These are phyloP conservation scores for Mesotaenium endlicherianum DNA, from an alignment of 139 green algal species.

Conservation along the genomic window DNA sequence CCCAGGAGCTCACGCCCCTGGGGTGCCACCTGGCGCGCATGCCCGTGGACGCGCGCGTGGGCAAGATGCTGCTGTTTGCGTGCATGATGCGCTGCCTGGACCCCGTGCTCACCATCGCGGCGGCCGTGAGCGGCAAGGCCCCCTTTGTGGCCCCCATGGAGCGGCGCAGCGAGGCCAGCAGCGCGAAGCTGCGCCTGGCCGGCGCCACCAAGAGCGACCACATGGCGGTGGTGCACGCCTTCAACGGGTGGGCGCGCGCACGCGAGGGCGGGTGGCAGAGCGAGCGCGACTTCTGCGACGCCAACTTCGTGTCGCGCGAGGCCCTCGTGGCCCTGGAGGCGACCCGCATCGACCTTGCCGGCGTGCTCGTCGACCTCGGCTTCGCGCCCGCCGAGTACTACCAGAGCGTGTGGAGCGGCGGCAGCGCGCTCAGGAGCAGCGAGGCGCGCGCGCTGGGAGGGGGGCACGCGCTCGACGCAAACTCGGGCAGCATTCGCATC, in stretches of 20 bases:
- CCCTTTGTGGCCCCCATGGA: conserved; percentile 34
- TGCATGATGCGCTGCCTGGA: conserved; percentile 74
- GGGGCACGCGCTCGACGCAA: conserved; percentile 26
- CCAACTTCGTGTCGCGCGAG: conserved; percentile 46
- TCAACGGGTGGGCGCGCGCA: conserved; percentile 37
- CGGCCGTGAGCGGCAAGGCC: conserved; percentile 4
- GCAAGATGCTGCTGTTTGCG: conserved; percentile 84
- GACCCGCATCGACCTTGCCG: conserved; percentile 35
- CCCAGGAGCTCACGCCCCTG: conserved; percentile 68
- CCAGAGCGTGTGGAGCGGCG: background rate
- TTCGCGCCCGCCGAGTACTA: conserved; percentile 25
- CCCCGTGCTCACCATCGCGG: conserved; percentile 74
- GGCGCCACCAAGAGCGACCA: conserved; percentile 52
- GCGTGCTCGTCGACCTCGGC: conserved; percentile 43
- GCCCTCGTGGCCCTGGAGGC: conserved; percentile 47
- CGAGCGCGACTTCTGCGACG: conserved; percentile 33
- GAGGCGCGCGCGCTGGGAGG: background rate
- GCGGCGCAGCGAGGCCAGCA: conserved; percentile 39
- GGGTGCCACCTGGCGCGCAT: conserved; percentile 78
- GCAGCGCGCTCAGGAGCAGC: no score
- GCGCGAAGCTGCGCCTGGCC: conserved; percentile 39
- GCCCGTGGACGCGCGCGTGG: conserved; percentile 70
- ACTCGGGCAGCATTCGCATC: conserved; percentile 47
- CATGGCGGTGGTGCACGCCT: conserved; percentile 44
- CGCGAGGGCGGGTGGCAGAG: background rate